These are phyloP conservation scores for Talaromyces stipitatus DNA, from an alignment of 495 filamentous ascomycete genomes.

Conservation along the genomic window DNA sequence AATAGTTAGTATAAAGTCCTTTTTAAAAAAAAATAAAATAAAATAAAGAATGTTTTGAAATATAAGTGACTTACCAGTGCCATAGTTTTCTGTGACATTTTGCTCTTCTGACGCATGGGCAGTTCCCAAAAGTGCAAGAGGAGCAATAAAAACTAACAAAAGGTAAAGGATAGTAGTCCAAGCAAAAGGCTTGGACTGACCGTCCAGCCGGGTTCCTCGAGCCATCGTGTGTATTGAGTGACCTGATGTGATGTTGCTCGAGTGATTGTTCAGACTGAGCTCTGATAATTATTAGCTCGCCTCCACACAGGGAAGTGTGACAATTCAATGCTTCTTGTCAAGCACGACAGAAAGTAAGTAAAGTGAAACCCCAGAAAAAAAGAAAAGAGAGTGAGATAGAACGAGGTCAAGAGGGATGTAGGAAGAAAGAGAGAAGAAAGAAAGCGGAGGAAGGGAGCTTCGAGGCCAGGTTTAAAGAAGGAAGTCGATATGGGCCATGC, in stretches of 20 bases:
- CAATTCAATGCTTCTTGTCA: not conserved
- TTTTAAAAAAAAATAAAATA: too few relatives aligned
- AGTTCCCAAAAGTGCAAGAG: conserved; percentile 65
- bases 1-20: not conserved
- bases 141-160: conserved; percentile 69
- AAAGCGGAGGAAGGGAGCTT: conserved; percentile 1
- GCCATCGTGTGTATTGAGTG: conserved; percentile 34
- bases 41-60: not conserved
- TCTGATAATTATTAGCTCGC: conserved; percentile 5
- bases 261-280: not conserved
- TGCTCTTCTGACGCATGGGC: conserved; percentile 68
- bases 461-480: conserved; percentile 11
- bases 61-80: conserved; percentile 46
- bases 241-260: not conserved
- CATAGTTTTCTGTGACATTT: conserved; percentile 61
- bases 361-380: not conserved
- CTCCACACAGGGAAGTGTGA: not conserved
- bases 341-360: not conserved
- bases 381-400: conserved; percentile 3
- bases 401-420: not conserved
- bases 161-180: conserved; percentile 80
- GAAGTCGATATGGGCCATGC: conserved; percentile 33
- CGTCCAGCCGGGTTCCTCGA: conserved; percentile 31
- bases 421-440: not conserved
- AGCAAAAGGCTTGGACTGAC: conserved; percentile 44